Evolutionary conservation across 257 asterid genomes (phyloP).

Genomic region (Solanum etuberosum): DNA sequence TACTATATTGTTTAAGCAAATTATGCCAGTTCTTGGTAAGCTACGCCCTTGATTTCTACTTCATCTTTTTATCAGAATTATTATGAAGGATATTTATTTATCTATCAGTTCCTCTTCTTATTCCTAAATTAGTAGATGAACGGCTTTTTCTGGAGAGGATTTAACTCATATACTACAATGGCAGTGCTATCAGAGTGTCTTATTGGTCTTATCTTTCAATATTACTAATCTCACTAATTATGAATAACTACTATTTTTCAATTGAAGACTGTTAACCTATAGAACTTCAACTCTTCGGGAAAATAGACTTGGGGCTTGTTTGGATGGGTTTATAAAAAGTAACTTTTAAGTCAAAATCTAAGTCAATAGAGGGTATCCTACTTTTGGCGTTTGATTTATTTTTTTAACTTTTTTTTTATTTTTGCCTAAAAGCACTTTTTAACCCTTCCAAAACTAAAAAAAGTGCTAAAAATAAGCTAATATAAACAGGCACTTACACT

Average conservation of each 20-base stretch:
- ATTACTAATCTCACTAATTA: not conserved
- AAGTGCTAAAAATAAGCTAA: not conserved
- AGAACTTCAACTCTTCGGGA: not conserved
- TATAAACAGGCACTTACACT: not conserved
- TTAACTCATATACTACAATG: not conserved
- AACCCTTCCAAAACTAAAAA: not conserved
- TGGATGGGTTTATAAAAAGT: not conserved
- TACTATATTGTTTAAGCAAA: not conserved
- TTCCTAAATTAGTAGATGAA: not conserved
- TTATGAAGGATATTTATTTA: not conserved
- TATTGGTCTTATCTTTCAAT: not conserved
- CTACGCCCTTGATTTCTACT: not conserved
- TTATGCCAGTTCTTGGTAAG: not conserved
- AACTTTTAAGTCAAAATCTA: no score
- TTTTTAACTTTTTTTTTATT: no score
- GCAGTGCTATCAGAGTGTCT: not conserved
- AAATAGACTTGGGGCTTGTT: not conserved
- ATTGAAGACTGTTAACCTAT: not conserved
- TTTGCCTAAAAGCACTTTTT: not conserved
- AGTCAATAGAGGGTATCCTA: not conserved
- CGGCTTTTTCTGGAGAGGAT: not conserved
- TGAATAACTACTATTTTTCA: not conserved
- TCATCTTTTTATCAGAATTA: not conserved
- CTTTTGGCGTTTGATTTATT: not conserved
- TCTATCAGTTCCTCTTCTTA: not conserved